Evolutionary conservation across 148 eudicot genomes (phyloP).

Genomic region (Vaccinium darrowii): DNA sequence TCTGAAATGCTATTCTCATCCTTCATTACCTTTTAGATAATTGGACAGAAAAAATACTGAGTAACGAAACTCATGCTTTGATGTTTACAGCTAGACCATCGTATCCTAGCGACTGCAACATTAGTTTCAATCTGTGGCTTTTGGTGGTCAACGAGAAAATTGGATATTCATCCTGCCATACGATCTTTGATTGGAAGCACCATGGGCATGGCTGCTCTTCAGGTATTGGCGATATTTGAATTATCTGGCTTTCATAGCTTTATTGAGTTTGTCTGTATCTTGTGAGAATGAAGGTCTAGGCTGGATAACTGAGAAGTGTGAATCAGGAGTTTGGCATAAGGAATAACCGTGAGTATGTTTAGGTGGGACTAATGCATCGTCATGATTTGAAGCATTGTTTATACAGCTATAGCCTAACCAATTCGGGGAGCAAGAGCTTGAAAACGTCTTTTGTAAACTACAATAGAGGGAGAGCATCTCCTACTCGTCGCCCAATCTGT

Average conservation of each 20-base stretch:
- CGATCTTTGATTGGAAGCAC: slow-evolving; percentile 72
- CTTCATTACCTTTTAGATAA: neutral
- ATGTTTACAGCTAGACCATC: slow-evolving; percentile 79
- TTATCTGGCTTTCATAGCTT: slow-evolving; percentile 1
- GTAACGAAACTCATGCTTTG: neutral
- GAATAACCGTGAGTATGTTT: neutral
- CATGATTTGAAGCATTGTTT: neutral
- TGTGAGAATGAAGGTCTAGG: neutral
- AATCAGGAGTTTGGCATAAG: neutral
- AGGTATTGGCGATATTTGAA: slow-evolving; percentile 42
- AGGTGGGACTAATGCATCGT: too few relatives aligned
- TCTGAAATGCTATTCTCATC: neutral
- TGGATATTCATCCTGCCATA: slow-evolving; percentile 89
- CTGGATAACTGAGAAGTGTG: neutral
- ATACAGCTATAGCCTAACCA: neutral
- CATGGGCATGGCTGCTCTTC: slow-evolving; percentile 88
- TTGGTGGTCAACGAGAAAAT: slow-evolving; percentile 80
- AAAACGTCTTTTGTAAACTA: neutral
- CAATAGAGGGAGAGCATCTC: neutral
- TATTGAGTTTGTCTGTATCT: neutral
- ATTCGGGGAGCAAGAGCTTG: neutral
- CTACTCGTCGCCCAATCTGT: neutral
- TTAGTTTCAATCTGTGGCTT: slow-evolving; percentile 63
- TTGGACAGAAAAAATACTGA: neutral
- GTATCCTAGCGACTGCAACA: slow-evolving; percentile 85